These are phyloP conservation scores for Paramyrothecium sp. DNA, from an alignment of 2,329 filamentous ascomycete species.

Conservation along the genomic window DNA sequence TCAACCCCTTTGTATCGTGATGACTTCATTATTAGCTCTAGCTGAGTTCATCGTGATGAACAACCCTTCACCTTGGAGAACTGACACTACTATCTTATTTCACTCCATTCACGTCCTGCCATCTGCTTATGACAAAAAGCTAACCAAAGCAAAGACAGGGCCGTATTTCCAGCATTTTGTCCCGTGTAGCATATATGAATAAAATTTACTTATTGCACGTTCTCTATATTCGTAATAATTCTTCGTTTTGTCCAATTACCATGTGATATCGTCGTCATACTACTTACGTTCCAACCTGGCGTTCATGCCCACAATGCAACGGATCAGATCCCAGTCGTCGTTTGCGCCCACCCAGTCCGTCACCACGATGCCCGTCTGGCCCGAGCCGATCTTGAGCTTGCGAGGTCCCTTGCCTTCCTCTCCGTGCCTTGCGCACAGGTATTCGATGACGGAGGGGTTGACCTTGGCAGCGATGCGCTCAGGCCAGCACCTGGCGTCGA, in stretches of 20 bases:
- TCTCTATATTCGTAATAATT: too few relatives aligned
- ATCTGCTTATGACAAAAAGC: neutral
- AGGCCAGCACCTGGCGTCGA: conserved; percentile 88
- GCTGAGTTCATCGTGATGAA: conserved; percentile 58
- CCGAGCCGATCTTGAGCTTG: conserved; percentile 61
- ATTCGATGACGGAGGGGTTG: conserved; percentile 72
- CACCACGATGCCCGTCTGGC: conserved; percentile 82
- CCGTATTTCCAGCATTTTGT: too few relatives aligned
- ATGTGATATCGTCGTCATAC: conserved; percentile 12
- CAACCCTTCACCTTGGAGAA: conserved; percentile 61
- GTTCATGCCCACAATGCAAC: conserved; percentile 91
- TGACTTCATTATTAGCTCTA: conserved; percentile 48
- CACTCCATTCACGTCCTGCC: conserved; percentile 2
- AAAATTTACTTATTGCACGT: too few relatives aligned
- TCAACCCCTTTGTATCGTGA: conserved; percentile 38
- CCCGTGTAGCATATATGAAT: too few relatives aligned
- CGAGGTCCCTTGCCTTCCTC: conserved; percentile 48
- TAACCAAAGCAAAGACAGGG: neutral
- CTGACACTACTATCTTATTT: conserved; percentile 38
- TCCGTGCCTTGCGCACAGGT: conserved; percentile 58
- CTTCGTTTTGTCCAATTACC: neutral
- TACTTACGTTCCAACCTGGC: conserved; percentile 56
- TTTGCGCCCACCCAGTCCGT: conserved; percentile 89
- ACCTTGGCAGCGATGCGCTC: conserved; percentile 85
- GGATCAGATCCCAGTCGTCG: conserved; percentile 88